phyloP scores from a whole-genome alignment of 2,329 filamentous ascomycete genomes.

The Microsporum canis region DNA sequence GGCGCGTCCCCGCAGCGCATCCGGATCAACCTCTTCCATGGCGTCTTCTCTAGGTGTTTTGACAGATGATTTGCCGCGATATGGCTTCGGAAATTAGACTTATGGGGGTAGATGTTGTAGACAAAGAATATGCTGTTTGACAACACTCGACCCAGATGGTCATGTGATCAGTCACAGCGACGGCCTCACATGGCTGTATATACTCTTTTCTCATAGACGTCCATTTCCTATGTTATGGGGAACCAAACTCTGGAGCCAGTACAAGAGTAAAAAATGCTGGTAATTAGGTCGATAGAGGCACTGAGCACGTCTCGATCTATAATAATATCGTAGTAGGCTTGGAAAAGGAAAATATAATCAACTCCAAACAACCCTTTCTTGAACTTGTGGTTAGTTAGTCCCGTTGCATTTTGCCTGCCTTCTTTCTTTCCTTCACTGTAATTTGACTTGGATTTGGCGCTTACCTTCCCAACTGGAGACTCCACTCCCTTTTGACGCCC shows the following conservation, averaged over 20 bases:
- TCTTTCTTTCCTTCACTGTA: not conserved
- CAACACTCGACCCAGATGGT: too few relatives aligned
- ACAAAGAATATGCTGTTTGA: too few relatives aligned
- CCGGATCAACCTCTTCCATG: too few relatives aligned
- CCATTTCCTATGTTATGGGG: not conserved
- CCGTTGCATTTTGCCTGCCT: not conserved
- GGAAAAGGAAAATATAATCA: not conserved
- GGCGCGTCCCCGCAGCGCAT: too few relatives aligned
- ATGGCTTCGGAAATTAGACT: too few relatives aligned
- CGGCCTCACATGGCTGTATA: too few relatives aligned
- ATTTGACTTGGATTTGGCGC: not conserved
- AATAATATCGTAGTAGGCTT: not conserved
- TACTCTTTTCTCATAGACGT: too few relatives aligned
- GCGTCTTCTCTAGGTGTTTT: too few relatives aligned
- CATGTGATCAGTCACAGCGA: too few relatives aligned
- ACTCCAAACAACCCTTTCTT: not conserved
- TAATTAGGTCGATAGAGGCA: not conserved
- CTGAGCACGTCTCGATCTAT: conserved; percentile 2
- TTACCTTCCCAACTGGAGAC: not conserved
- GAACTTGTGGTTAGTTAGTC: not conserved
- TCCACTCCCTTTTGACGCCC: not conserved
- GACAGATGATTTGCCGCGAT: too few relatives aligned
- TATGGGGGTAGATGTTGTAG: too few relatives aligned
- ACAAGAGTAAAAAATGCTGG: not conserved
- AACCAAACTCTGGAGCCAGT: not conserved